phyloP scores from a whole-genome alignment of 257 asterid genomes.

The Przewalskia tangutica region DNA sequence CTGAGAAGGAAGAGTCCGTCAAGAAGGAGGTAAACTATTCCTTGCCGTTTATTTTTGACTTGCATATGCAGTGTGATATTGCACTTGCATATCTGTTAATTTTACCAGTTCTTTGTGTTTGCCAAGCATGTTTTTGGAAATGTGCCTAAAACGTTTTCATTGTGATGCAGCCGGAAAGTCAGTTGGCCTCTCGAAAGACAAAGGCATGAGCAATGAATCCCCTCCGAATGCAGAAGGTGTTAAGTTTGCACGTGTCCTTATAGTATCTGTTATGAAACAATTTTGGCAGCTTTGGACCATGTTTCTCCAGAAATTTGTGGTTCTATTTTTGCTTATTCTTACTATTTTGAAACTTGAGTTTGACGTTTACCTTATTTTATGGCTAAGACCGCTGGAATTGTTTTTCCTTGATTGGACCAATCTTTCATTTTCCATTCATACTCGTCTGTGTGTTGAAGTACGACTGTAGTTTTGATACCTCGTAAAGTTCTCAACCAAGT shows the following conservation, averaged over 20 bases:
- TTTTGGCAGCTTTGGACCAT: neutral
- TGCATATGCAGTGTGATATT: neutral
- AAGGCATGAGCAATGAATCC: neutral
- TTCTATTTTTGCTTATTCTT: neutral
- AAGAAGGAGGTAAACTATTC: constrained; percentile 43
- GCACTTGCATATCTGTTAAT: neutral
- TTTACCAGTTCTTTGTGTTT: neutral
- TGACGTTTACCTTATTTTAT: neutral
- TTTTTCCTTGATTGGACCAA: neutral
- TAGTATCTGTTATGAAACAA: neutral
- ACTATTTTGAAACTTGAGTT: neutral
- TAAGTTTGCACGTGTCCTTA: neutral
- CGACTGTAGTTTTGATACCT: neutral
- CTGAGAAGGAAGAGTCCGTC: constrained; percentile 63
- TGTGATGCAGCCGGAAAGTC: constrained; percentile 18
- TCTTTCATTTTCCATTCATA: neutral
- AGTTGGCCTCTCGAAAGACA: constrained; percentile 14
- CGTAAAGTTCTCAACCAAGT: neutral
- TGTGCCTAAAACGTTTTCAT: neutral
- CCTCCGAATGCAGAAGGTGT: neutral
- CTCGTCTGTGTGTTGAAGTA: neutral
- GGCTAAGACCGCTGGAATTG: neutral
- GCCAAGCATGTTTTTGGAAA: neutral
- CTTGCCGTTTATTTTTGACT: neutral
- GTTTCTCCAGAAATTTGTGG: neutral